Conservation (phyloP, 1,284 basidiomycete genomes). For the Rhodotorula sp. region DNA sequence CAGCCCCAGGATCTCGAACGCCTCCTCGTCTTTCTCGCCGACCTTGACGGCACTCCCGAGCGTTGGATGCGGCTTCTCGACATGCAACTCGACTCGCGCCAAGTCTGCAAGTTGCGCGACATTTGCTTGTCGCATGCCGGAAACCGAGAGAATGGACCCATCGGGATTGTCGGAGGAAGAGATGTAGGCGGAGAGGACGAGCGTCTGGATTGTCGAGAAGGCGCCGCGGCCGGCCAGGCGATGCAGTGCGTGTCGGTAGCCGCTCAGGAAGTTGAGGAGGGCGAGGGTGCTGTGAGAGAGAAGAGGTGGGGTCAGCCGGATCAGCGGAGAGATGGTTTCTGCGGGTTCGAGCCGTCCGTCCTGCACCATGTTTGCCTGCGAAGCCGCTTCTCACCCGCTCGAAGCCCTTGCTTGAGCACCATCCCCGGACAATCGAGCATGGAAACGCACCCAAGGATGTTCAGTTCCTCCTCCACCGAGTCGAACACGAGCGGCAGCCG, state of each 20-base stretch:
- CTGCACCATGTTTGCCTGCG: too few relatives aligned
- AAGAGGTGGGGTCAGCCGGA: too few relatives aligned
- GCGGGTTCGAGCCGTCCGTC: too few relatives aligned
- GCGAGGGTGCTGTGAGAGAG: constrained; percentile 53
- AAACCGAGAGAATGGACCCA: constrained; percentile 56
- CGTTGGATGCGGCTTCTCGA: constrained; percentile 67
- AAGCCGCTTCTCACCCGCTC: too few relatives aligned
- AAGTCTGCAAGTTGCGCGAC: constrained; percentile 66
- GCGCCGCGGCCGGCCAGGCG: constrained; percentile 68
- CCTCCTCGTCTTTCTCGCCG: constrained; percentile 69
- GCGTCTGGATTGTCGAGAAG: constrained; percentile 71
- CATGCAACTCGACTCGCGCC: constrained; percentile 55
- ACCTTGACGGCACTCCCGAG: constrained; percentile 63
- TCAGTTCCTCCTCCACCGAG: constrained; percentile 51
- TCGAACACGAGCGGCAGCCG: constrained; percentile 70
- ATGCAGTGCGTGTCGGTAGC: constrained; percentile 70
- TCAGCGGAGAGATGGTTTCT: too few relatives aligned
- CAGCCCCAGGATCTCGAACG: constrained; percentile 69
- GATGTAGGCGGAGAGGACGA: constrained; percentile 69
- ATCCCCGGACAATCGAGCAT: too few relatives aligned
- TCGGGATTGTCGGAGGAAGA: constrained; percentile 47
- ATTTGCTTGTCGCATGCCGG: constrained; percentile 61
- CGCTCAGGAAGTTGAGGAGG: constrained; percentile 75
- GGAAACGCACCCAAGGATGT: constrained; percentile 30
- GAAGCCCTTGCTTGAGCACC: too few relatives aligned